Evolutionary conservation across 2,329 filamentous ascomycete species (phyloP).

Genomic region (Ceratocystis smalleyi): DNA sequence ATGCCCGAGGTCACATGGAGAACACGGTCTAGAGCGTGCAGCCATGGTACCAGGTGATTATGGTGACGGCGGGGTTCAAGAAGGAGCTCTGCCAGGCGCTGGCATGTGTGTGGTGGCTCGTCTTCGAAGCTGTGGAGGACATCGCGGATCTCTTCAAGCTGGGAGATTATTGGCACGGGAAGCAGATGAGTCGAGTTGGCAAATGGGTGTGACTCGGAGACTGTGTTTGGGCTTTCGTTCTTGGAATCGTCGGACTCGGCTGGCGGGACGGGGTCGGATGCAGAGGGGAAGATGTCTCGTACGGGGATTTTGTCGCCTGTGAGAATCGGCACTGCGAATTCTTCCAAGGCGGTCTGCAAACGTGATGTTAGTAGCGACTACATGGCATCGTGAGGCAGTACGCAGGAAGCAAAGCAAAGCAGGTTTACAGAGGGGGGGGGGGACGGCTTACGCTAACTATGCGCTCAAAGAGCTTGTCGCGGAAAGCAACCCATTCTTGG

Average conservation of each 20-base stretch:
- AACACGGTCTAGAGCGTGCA: slow-evolving; percentile 80
- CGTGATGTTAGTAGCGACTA: neutral
- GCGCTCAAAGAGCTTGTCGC: slow-evolving; percentile 14
- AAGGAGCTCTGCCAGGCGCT: slow-evolving; percentile 78
- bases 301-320: slow-evolving; percentile 10
- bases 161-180: slow-evolving; percentile 46
- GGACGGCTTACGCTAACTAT: slow-evolving; percentile 9
- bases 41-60: slow-evolving; percentile 63
- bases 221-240: slow-evolving; percentile 17
- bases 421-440: neutral
- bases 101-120: slow-evolving; percentile 79
- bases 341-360: slow-evolving; percentile 7
- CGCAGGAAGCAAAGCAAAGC: neutral
- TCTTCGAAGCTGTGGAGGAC: slow-evolving; percentile 54
- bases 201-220: slow-evolving; percentile 17
- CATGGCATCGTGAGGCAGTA: neutral
- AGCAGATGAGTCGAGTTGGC: slow-evolving; percentile 31
- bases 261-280: slow-evolving; percentile 20
- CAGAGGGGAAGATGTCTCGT: slow-evolving; percentile 10
- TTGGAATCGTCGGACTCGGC: slow-evolving; percentile 24
- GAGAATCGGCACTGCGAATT: slow-evolving; percentile 10
- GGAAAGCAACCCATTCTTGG: slow-evolving; percentile 9
- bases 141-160: slow-evolving; percentile 44
- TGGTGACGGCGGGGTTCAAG: slow-evolving; percentile 66
- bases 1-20: slow-evolving; percentile 75